Evolutionary conservation across 768 basidiomycete genomes (phyloP).

Genomic region (Xerocomus spinulosus): DNA sequence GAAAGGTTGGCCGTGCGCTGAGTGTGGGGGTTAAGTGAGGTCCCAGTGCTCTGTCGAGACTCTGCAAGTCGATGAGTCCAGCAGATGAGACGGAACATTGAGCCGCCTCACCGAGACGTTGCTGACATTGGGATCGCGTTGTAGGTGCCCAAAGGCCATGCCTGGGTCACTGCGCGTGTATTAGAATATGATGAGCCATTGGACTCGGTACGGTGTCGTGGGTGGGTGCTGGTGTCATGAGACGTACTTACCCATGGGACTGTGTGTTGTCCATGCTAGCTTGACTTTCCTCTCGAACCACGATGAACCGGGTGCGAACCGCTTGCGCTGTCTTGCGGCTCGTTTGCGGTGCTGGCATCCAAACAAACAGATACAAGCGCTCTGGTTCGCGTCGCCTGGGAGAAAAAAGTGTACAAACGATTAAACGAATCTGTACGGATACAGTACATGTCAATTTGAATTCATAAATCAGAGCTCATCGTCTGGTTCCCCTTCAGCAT

Average conservation of each 20-base stretch:
- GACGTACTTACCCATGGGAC: conserved; percentile 31
- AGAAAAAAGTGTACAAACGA: conserved; percentile 9
- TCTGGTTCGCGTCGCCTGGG: conserved; percentile 19
- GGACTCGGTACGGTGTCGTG: not conserved
- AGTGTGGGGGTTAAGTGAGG: conserved; percentile 43
- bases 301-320: conserved; percentile 35
- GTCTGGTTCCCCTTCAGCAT: conserved; percentile 43
- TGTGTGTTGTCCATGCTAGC: conserved; percentile 32
- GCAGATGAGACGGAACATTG: conserved; percentile 19
- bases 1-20: conserved; percentile 29
- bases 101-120: conserved; percentile 51
- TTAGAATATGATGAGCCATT: conserved; percentile 14
- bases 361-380: conserved; percentile 23
- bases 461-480: conserved; percentile 44
- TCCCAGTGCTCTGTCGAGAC: conserved; percentile 59
- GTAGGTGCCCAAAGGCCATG: conserved; percentile 61
- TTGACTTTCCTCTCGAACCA: conserved; percentile 27
- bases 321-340: conserved; percentile 30
- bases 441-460: conserved; percentile 21
- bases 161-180: conserved; percentile 45
- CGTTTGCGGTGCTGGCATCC: conserved; percentile 23
- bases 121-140: conserved; percentile 52
- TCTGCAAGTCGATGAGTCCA: conserved; percentile 36
- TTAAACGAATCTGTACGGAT: conserved; percentile 22
- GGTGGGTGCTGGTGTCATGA: too few species aligned